Evolutionary conservation across 1,284 basidiomycete species (phyloP), one percentile per base, ranked within the genome.

Genomic region (Apiotrichum laibachii): DNA sequence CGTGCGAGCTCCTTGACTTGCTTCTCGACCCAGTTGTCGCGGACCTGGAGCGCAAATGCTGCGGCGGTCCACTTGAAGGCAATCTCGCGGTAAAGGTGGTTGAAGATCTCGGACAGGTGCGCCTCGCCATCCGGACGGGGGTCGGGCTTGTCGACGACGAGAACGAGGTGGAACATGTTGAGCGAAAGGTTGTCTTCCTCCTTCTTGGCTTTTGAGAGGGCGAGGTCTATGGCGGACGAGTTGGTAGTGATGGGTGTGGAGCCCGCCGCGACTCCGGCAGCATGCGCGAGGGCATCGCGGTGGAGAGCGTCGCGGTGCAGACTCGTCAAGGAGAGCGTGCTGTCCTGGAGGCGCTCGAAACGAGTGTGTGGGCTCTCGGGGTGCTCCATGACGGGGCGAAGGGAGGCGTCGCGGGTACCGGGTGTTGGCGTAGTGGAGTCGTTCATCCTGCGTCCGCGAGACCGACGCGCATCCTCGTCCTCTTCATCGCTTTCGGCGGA

Each of bases 81-180:
- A 50, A 94, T 84, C 69, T 93, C 90, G 63, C 90, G 85, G 73
- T 96, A 96, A 2, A 74, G 61, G 53, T 73, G 69, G 72, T 93
- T 88, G 67, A 90, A 88, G 47, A 69, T 51, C n/a, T 59, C 64
- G 80, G 68, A 87, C 88, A n/a, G 86, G 86, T 15, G 85, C 85
- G 18, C 85, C 84, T 19, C 88, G 18, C 48, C 44, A 5, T 57
- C 55, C 4, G 56, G 51, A 44, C 77, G 73, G 5, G 91, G 89
- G 76, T 96, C 92, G 0, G 92, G 92, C 35, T 90, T 82, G 76
- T 96, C 92, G 51, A 94, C 80, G 11, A 95, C 89, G 57, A 95
- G 79, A 11, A 92, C 89, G 60, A 96, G 82, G 76, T 95, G 90
- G 76, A 96, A 95, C 56, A 86, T 88, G 68, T 87, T 84, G 51